phyloP scores from a whole-genome alignment of 2,329 filamentous ascomycete genomes.

The Claviceps maximensis region DNA sequence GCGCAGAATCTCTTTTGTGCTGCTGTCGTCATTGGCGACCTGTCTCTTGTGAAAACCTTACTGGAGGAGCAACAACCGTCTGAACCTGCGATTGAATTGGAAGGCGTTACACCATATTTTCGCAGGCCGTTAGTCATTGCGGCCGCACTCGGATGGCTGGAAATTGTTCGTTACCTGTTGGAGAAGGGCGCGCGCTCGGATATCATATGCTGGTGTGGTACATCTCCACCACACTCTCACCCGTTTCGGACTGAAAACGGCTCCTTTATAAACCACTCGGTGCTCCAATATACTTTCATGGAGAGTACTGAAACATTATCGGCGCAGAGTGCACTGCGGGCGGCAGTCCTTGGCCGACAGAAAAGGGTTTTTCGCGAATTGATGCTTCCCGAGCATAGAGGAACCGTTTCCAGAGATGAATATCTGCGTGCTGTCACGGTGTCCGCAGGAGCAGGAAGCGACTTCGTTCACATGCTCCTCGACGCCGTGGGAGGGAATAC shows the following conservation, averaged over 20 bases:
- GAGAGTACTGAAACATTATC: no score
- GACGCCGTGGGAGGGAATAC: background rate
- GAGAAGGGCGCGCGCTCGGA: background rate
- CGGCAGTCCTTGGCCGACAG: background rate
- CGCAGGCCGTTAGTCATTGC: background rate
- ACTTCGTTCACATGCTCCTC: background rate
- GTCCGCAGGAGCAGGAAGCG: background rate
- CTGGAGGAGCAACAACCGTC: background rate
- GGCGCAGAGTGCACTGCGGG: background rate
- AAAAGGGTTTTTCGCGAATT: background rate
- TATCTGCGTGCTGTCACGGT: background rate
- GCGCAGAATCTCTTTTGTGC: background rate
- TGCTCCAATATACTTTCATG: no score
- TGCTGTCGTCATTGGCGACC: background rate
- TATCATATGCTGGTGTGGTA: background rate
- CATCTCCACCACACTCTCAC: no score
- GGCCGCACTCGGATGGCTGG: background rate
- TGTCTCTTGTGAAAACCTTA: background rate
- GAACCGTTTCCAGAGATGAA: background rate
- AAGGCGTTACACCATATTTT: conserved; percentile 1
- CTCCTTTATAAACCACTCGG: no score
- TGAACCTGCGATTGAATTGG: background rate
- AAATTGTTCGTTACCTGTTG: background rate
- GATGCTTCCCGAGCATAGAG: background rate
- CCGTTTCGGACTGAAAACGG: no score